phyloP scores from a whole-genome alignment of 306 rosid species.

The Argentina anserina region DNA sequence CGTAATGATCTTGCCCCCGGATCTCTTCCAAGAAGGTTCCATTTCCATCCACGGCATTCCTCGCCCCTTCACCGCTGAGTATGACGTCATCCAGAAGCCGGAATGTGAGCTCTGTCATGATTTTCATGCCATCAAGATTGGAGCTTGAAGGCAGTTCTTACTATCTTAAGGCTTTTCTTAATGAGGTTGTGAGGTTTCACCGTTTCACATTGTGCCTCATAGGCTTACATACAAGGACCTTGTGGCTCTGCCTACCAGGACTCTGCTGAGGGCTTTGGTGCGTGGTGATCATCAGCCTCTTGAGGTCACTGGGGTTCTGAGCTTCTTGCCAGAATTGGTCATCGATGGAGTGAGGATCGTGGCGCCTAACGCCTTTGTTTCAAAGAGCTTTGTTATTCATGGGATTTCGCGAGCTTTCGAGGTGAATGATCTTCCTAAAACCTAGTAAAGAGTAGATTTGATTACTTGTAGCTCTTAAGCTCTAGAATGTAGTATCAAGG shows the following conservation, averaged over 20 bases:
- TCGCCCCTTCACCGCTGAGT: slow-evolving; percentile 45
- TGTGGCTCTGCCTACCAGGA: slow-evolving; percentile 32
- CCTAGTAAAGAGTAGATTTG: background rate
- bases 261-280: slow-evolving; percentile 42
- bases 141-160: slow-evolving; percentile 15
- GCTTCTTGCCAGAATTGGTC: slow-evolving; percentile 31
- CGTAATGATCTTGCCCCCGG: slow-evolving; percentile 50
- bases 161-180: slow-evolving; percentile 30
- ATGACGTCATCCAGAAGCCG: slow-evolving; percentile 31
- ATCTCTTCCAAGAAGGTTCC: slow-evolving; percentile 41
- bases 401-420: slow-evolving; percentile 65
- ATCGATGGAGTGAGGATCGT: slow-evolving; percentile 56
- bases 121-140: slow-evolving; percentile 67
- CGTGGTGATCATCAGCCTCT: slow-evolving; percentile 29
- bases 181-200: slow-evolving; percentile 54
- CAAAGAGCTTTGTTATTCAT: slow-evolving; percentile 56
- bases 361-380: slow-evolving; percentile 47
- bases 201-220: slow-evolving; percentile 71
- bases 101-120: slow-evolving; percentile 45
- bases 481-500: background rate
- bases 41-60: slow-evolving; percentile 63
- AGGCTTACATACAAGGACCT: slow-evolving; percentile 43
- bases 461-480: background rate
- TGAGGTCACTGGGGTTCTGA: slow-evolving; percentile 38
- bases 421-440: slow-evolving; percentile 18